Evolutionary conservation across 331 rosid genomes (phyloP).

Genomic region (Pyracantha coccinea): DNA sequence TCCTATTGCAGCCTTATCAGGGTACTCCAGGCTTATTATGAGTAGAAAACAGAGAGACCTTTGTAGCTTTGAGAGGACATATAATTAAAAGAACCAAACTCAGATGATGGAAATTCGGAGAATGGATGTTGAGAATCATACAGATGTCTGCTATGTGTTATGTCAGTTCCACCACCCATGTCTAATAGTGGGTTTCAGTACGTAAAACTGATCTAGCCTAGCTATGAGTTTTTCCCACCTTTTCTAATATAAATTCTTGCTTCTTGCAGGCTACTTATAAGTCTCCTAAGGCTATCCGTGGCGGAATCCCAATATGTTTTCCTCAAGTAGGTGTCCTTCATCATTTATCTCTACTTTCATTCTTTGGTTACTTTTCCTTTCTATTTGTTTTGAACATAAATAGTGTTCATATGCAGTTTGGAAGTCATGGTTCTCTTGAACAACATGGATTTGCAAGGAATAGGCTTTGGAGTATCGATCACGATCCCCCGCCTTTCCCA

Average conservation of each 20-base stretch:
- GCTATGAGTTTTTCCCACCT: neutral
- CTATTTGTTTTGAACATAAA: neutral
- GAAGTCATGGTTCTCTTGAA: conserved; percentile 44
- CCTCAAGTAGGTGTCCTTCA: conserved; percentile 46
- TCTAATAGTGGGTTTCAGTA: neutral
- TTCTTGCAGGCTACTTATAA: conserved; percentile 47
- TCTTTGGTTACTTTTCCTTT: neutral
- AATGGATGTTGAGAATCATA: neutral
- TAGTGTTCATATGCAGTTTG: conserved; percentile 37
- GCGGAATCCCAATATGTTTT: conserved; percentile 66
- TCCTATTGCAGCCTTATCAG: neutral
- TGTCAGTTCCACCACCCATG: neutral
- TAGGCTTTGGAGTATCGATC: conserved; percentile 54
- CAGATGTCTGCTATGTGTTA: neutral
- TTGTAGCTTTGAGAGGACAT: neutral
- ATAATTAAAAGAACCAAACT: neutral
- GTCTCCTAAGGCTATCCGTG: conserved; percentile 57
- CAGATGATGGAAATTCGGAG: neutral
- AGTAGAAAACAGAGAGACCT: neutral
- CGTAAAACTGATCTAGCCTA: neutral
- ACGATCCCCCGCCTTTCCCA: conserved; percentile 55
- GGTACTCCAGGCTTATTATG: neutral
- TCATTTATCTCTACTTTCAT: neutral
- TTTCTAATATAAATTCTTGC: neutral
- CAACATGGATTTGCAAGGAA: conserved; percentile 68